phyloP scores from a whole-genome alignment of 2,329 filamentous ascomycete genomes.

The Aspergillus proliferans region DNA sequence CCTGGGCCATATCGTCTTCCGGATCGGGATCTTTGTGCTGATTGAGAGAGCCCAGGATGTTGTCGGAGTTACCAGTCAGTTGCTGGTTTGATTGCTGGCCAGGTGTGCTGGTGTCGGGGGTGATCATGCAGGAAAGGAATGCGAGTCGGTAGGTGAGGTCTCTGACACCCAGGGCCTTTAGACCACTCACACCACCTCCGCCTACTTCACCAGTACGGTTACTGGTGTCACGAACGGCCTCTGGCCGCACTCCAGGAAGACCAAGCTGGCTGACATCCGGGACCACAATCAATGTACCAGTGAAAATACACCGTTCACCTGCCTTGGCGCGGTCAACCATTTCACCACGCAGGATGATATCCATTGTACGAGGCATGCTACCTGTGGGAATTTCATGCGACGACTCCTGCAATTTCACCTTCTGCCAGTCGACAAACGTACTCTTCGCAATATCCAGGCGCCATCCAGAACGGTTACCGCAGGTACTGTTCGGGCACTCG shows the following conservation, averaged over 20 bases:
- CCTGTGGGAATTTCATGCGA: conserved; percentile 96
- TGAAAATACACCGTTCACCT: conserved; percentile 97
- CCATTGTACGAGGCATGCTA: conserved; percentile 97
- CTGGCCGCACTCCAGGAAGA: conserved; percentile 75
- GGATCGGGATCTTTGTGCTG: conserved; percentile 64
- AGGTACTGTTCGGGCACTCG: conserved; percentile 83
- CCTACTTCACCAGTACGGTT: conserved; percentile 74
- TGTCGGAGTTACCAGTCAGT: conserved; percentile 66
- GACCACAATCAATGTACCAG: conserved; percentile 89
- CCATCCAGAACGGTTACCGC: conserved; percentile 89
- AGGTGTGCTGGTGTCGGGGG: conserved; percentile 74
- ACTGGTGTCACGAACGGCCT: conserved; percentile 75
- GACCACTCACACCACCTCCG: conserved; percentile 74
- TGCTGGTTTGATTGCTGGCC: conserved; percentile 67
- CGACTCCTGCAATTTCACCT: conserved; percentile 96
- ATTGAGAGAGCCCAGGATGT: conserved; percentile 79
- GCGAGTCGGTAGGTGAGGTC: conserved; percentile 92
- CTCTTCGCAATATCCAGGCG: conserved; percentile 93
- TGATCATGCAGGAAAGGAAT: conserved; percentile 96
- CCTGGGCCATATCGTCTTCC: conserved; percentile 77
- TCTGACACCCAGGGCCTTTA: conserved; percentile 88
- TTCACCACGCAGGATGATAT: conserved; percentile 90
- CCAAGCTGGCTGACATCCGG: conserved; percentile 94
- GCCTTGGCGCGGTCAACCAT: conserved; percentile 97
- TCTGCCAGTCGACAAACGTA: conserved; percentile 99